These are phyloP conservation scores for Candida gigantensis DNA, from an alignment of 1,139 yeast genomes.

Conservation along the genomic window DNA sequence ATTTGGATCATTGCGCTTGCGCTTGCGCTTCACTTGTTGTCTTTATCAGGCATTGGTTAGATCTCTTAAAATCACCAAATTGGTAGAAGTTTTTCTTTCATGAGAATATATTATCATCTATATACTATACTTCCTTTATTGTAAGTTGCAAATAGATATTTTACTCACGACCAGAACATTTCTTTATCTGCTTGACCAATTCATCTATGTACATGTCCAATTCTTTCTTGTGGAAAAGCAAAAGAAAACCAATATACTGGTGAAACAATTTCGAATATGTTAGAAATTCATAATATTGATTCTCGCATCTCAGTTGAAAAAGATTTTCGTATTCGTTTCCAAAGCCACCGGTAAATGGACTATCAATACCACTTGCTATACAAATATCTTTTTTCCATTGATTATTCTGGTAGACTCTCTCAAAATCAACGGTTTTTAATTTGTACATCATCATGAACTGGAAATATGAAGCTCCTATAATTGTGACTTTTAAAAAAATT, in stretches of 20 bases:
- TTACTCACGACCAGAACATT: too few relatives aligned
- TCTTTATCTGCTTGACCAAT: background rate
- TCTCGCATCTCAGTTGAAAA: constrained; percentile 12
- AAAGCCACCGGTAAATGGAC: constrained; percentile 14
- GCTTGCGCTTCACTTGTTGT: too few relatives aligned
- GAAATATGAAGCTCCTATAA: constrained; percentile 13
- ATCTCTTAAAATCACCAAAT: too few relatives aligned
- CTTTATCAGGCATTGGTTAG: too few relatives aligned
- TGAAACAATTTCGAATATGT: constrained; percentile 18
- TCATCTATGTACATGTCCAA: constrained; percentile 12
- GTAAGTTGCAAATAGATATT: too few relatives aligned
- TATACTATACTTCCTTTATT: too few relatives aligned
- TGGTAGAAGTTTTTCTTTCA: too few relatives aligned
- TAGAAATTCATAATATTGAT: constrained; percentile 18
- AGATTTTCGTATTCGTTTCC: constrained; percentile 11
- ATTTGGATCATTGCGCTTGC: too few relatives aligned
- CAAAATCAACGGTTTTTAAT: background rate
- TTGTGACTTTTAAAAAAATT: constrained; percentile 6
- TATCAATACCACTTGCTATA: constrained; percentile 8
- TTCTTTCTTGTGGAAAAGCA: constrained; percentile 10
- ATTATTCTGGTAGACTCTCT: constrained; percentile 18
- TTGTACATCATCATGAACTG: constrained; percentile 3
- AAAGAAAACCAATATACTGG: constrained; percentile 25
- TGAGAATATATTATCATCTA: too few relatives aligned
- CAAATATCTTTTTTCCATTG: constrained; percentile 19